Evolutionary conservation across 441 rosid species (phyloP).

Genomic region (Aquilaria agallochum): DNA sequence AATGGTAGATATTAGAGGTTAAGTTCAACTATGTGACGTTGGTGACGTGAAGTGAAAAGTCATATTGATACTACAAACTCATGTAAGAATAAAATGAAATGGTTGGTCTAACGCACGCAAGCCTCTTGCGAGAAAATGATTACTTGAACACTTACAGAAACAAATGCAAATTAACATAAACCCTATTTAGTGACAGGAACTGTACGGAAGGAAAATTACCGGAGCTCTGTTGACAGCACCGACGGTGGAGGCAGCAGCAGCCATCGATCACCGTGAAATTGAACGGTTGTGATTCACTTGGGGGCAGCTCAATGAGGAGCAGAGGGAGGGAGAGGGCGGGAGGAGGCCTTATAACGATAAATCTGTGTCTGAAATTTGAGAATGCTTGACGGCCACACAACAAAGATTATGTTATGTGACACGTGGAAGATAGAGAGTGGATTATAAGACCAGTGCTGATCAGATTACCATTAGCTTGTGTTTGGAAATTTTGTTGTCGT

Average conservation of each 20-base stretch:
- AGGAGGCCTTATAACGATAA: conserved; percentile 25
- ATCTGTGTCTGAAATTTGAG: conserved; percentile 24
- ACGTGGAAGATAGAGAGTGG: conserved; percentile 33
- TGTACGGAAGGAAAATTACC: conserved; percentile 29
- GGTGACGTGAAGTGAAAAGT: too few relatives aligned
- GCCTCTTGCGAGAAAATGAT: too few relatives aligned
- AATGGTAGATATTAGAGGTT: too few relatives aligned
- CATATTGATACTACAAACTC: too few relatives aligned
- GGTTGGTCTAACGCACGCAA: too few relatives aligned
- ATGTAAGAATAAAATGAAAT: too few relatives aligned
- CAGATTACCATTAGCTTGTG: too few relatives aligned
- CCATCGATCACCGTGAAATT: conserved; percentile 30
- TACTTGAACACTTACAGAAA: too few relatives aligned
- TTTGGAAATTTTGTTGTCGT: too few relatives aligned
- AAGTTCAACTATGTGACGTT: too few relatives aligned
- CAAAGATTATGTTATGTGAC: conserved; percentile 31
- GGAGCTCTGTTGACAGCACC: conserved; percentile 71
- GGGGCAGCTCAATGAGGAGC: conserved; percentile 6
- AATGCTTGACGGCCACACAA: conserved; percentile 43
- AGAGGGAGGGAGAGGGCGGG: not conserved
- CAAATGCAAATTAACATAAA: too few relatives aligned
- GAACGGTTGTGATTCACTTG: conserved; percentile 1
- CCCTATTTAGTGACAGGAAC: not conserved
- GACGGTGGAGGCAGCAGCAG: conserved; percentile 73
- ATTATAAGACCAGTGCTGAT: not conserved